Evolutionary conservation across 2,329 filamentous ascomycete genomes (phyloP).

Genomic region (Colletotrichum lentis): DNA sequence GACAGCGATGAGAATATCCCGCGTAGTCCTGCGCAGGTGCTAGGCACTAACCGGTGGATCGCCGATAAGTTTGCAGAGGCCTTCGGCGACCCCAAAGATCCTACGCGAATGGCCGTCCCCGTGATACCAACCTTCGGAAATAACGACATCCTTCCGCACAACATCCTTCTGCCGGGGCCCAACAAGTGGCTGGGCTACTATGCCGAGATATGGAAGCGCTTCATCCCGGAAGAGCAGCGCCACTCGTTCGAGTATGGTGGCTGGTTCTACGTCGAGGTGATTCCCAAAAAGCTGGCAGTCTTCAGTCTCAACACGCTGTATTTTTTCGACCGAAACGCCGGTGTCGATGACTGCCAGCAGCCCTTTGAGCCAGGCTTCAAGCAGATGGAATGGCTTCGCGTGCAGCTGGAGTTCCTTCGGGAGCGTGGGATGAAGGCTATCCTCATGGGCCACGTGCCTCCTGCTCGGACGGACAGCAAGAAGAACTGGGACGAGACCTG

Average conservation of each 20-base stretch:
- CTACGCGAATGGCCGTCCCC: slow-evolving; percentile 74
- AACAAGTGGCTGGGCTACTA: slow-evolving; percentile 86
- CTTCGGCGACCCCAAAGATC: slow-evolving; percentile 66
- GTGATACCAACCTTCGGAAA: slow-evolving; percentile 93
- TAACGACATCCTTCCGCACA: slow-evolving; percentile 97
- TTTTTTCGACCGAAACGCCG: slow-evolving; percentile 92
- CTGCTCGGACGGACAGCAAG: slow-evolving; percentile 85
- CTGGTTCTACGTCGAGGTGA: slow-evolving; percentile 93
- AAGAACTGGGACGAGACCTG: slow-evolving; percentile 94
- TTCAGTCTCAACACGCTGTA: slow-evolving; percentile 97
- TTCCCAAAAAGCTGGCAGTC: slow-evolving; percentile 84
- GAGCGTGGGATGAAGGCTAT: slow-evolving; percentile 92
- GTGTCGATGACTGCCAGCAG: slow-evolving; percentile 85
- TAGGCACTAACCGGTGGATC: slow-evolving; percentile 77
- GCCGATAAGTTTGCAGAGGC: slow-evolving; percentile 78
- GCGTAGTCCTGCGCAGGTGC: slow-evolving; percentile 77
- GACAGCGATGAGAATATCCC: slow-evolving; percentile 86
- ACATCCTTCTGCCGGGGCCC: slow-evolving; percentile 85
- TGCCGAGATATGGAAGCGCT: slow-evolving; percentile 78
- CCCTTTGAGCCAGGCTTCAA: slow-evolving; percentile 87
- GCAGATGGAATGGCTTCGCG: slow-evolving; percentile 94
- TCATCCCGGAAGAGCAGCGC: slow-evolving; percentile 91
- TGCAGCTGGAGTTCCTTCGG: slow-evolving; percentile 86
- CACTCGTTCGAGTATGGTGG: slow-evolving; percentile 92
- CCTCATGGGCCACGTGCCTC: slow-evolving; percentile 91